Evolutionary conservation across 805 yeast genomes (phyloP).

Genomic region (Vanderwaltozyma polyspora): DNA sequence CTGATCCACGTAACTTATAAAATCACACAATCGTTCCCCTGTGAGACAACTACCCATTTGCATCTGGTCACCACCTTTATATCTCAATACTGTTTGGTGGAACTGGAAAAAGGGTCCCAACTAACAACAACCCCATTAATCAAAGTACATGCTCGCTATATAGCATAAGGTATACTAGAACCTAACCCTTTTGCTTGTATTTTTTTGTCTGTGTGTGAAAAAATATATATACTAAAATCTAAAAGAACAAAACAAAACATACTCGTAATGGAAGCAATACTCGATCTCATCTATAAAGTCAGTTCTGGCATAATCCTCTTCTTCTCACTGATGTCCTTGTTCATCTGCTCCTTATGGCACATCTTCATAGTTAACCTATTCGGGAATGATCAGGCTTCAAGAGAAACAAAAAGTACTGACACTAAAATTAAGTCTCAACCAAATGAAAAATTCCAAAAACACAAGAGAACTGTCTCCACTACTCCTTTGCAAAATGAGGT

Average conservation of each 20-base stretch:
- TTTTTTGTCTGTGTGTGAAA: too few relatives aligned
- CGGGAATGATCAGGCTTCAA: conserved; percentile 15
- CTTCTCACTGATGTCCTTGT: conserved; percentile 16
- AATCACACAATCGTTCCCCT: too few relatives aligned
- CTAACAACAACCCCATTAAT: too few relatives aligned
- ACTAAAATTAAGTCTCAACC: conserved; percentile 9
- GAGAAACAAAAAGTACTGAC: conserved; percentile 22
- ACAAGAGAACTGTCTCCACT: conserved; percentile 1
- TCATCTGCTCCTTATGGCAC: conserved; percentile 23
- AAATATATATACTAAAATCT: too few relatives aligned
- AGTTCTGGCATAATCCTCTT: conserved; percentile 7
- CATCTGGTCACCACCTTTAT: too few relatives aligned
- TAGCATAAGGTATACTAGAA: too few relatives aligned
- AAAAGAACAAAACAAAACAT: not conserved
- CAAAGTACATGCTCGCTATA: too few relatives aligned
- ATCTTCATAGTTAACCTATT: conserved; percentile 20
- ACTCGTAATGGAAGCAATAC: not conserved
- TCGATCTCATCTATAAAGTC: not conserved
- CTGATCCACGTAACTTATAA: too few relatives aligned
- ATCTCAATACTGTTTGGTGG: too few relatives aligned
- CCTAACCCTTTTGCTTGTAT: too few relatives aligned
- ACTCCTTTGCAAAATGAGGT: not conserved
- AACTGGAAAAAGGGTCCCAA: too few relatives aligned
- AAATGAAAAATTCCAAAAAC: conserved; percentile 2
- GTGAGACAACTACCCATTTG: too few relatives aligned